Base-by-base conservation (phyloP, 768 basidiomycete genomes). In the Xerocomus brunneocitrinus region DNA sequence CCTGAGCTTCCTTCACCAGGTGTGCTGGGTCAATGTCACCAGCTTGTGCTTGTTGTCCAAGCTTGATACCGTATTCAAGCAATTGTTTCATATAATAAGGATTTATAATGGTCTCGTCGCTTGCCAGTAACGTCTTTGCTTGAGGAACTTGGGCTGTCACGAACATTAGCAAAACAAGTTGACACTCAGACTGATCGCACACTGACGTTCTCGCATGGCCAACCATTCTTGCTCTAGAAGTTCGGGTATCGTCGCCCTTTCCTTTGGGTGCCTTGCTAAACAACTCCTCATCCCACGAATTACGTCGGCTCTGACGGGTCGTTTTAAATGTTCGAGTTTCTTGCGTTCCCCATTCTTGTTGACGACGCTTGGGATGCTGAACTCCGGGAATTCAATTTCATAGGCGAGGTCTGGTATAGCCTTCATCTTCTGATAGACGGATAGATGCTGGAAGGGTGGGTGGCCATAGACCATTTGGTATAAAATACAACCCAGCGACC, bases 401-500 rank as follows among this genome's bases (percentile, higher is more conserved):
- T 93, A 79, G 1, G 75, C 71, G 10, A 80, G 72, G 69, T 95
- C 87, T 9, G 92, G 91, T 61, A 99, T 99, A 8, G 89, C 89
- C 59, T 86, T 87, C 89, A 98, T 94, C 74, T 97, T 98, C 62
- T 90, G 86, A 46, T 82, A 82, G 35, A 94, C 79, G 5, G 83
- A 81, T 19, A 95, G 79, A 58, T 89, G 84, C 36, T 89, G 84
- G 76, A 98, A 99, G 2, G 95, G 95, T 1, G 93, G 89, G 19
- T 84, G 82, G 16, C 95, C 93, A 63, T 98, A 98, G 10, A 98
- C 81, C 93, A 99, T 98, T 66, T 99, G 95, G 72, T 99, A 98
- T 31, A 98, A 77, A 64, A 99, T 99, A 70, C 93, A 95, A 2
- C 95, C 95, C 2, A 99, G 76, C 3, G 94, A 97, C 95, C 95